Evolutionary conservation across 805 yeast species (phyloP), one percentile per base, ranked within the genome.

Genomic region (Pichia paraexigua): DNA sequence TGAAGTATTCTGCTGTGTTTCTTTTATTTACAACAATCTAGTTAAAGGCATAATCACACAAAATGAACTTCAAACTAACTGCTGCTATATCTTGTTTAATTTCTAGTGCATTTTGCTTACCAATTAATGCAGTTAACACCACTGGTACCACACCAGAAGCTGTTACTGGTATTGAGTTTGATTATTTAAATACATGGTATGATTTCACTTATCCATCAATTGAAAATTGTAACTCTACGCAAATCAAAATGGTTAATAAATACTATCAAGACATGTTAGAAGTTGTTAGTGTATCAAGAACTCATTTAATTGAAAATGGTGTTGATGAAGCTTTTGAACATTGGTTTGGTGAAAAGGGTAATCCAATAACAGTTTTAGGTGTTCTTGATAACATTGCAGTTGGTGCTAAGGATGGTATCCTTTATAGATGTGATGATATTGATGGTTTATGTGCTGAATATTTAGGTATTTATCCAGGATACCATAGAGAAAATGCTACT

Each of bases 361-460:
- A 66, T 32, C 57, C 67, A 35, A 67, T 64, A 32, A 66, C 65
- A 41, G 74, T 71, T 17, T 52, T 69, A 45, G 75, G 76, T 30
- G 57, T 63, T 51, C 62, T 59, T 43, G 71, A 68, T 18, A 59
- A 59, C 41, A 46, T 70, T 37, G 61, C 66, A 18, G 61, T 63
- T 43, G 66, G 67, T 35, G 62, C 67, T 27, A 71, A 71, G 50
- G 60, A 61, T 21, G 67, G 66, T 40, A 59, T 64, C 20, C 47
- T 70, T 15, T 65, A 67, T 57, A 61, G 75, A 45, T 72, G 75
- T 63, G 76, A 71, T 53, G 71, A 71, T 51, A 55, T 62, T 17
- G 74, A 71, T 53, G 71, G 69, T 6, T 57, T 61, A 48, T 72
- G 75, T 60, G 60, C 61, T 15, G 45, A 32, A 11, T 51, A 63